Evolutionary conservation across 164 flowering plant species (phyloP).

Genomic region (Magnolia sinica): DNA sequence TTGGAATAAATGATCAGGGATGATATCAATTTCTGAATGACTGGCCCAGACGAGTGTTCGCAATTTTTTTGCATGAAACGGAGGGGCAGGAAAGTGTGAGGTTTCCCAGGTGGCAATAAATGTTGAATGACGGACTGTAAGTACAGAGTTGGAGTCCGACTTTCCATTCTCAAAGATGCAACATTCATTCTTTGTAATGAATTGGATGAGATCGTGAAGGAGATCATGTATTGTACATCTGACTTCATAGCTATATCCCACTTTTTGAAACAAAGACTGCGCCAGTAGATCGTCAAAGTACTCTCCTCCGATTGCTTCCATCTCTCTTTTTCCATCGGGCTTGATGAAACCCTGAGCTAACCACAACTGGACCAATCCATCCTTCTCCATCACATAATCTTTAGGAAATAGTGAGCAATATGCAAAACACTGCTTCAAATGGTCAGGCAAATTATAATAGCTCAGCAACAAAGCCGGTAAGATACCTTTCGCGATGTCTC

Average conservation of each 20-base stretch:
- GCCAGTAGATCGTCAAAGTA: constrained; percentile 7
- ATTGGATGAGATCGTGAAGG: too few relatives aligned
- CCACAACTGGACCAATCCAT: constrained; percentile 8
- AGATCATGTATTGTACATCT: constrained; percentile 8
- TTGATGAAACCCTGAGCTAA: constrained; percentile 14
- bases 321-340: not conserved
- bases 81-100: too few relatives aligned
- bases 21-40: too few relatives aligned
- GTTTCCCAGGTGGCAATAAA: too few relatives aligned
- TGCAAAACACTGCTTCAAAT: constrained; percentile 12
- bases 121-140: too few relatives aligned
- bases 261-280: constrained; percentile 10
- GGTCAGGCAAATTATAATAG: not conserved
- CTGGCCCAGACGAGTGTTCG: not conserved
- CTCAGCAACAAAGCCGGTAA: constrained; percentile 4
- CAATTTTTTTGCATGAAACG: too few relatives aligned
- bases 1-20: not conserved
- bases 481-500: not conserved
- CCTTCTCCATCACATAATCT: not conserved
- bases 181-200: too few relatives aligned
- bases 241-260: not conserved
- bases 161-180: too few relatives aligned
- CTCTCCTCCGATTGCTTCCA: constrained; percentile 5
- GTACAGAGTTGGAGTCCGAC: too few relatives aligned
- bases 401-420: constrained; percentile 12